Conservation (phyloP, 805 yeast species). For the Candida parachauliodes region DNA sequence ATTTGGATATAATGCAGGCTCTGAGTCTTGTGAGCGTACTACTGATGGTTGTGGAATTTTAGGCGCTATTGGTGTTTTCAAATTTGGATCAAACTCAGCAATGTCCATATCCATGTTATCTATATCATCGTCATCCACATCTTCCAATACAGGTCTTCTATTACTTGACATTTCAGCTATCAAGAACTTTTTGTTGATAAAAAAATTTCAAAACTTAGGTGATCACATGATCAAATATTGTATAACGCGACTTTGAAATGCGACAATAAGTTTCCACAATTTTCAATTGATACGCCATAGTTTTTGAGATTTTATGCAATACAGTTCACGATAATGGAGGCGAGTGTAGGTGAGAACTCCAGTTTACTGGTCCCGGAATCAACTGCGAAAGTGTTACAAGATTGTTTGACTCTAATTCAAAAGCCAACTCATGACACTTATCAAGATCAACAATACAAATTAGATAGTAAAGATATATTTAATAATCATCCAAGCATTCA, state of each 20-base stretch:
- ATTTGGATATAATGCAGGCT: slow-evolving; percentile 23
- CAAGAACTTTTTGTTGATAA: slow-evolving; percentile 1
- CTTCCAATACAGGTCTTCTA: slow-evolving; percentile 70
- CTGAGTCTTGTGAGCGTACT: slow-evolving; percentile 58
- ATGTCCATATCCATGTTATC: slow-evolving; percentile 92
- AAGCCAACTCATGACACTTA: slow-evolving; percentile 14
- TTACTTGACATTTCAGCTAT: background rate
- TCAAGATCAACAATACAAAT: slow-evolving; percentile 2
- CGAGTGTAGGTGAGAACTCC: no score
- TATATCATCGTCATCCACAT: slow-evolving; percentile 78
- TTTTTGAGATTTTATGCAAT: background rate
- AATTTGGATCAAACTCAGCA: slow-evolving; percentile 75
- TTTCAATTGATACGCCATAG: slow-evolving; percentile 1
- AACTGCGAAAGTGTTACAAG: slow-evolving; percentile 23
- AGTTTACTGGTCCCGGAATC: no score
- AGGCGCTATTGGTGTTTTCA: slow-evolving; percentile 71
- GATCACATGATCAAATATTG: background rate
- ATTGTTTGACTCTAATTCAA: slow-evolving; percentile 20
- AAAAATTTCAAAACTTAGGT: background rate
- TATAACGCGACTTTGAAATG: no score
- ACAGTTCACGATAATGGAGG: no score
- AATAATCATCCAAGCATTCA: slow-evolving; percentile 35
- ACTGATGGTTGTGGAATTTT: slow-evolving; percentile 53
- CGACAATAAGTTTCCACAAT: background rate
- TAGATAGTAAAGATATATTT: slow-evolving; percentile 4